Base-by-base conservation (phyloP, 148 eudicot species). In the Euryodendron excelsum region DNA sequence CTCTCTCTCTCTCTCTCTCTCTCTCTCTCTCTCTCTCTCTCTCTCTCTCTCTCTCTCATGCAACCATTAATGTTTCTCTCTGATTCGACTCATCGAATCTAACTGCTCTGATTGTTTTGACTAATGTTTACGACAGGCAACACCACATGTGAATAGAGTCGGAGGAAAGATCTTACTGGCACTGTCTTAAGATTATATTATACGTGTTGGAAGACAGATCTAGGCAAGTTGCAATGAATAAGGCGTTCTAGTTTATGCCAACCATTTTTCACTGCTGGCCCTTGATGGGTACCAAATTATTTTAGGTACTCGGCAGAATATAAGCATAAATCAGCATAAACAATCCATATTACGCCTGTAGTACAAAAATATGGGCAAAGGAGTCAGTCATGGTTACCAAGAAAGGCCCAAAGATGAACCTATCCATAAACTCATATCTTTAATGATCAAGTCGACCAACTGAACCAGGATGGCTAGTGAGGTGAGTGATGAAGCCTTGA, bases 111-210 rank as follows among this genome's bases (percentile, higher is more conserved):
- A 21, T 39, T 37, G 23, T 37, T 37, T 68, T 41, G 31, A 68
- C 72, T 0, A 23, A 68, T 45, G 50, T 0, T 13, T 14, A 9
- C 50, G 25, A 23, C 21, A 69, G 33, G 31, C 28, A 70, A 45
- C 58, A 47, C 18, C 36, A 45, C 58, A 70, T 70, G 58, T 14
- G 74, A 25, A 70, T 58, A 70, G 36, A 25, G 47, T 15, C 4
- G 27, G n/a, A 27, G 14, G 17, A 25, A 41, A 13, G 23, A 45
- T 48, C 1, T 70, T 28, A 14, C 48, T 67, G 31, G 45, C 21
- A 64, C 69, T 34, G 44, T 20, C n/a, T 41, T 3, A 39, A n/a
- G n/a, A 68, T 68, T 69, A 70, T 25, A 70, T 27, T 70, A 47
- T 9, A 45, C 36, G 58, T 47, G 15, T 11, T 70, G 58, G 58